phyloP scores from a whole-genome alignment of 2,329 filamentous ascomycete species.

The Colletotrichum shisoi region DNA sequence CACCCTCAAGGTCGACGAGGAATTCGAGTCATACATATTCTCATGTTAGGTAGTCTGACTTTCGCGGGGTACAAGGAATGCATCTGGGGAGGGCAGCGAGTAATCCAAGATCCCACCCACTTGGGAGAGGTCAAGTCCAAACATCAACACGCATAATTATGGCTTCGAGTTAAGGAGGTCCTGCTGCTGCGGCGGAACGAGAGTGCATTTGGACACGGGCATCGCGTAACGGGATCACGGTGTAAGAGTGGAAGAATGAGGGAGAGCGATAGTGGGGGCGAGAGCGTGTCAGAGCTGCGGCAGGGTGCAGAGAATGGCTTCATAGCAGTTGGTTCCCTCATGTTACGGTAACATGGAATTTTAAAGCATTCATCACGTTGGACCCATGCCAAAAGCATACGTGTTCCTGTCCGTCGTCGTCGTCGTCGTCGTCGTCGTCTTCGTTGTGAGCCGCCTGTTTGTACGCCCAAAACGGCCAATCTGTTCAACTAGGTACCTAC shows the following conservation, averaged over 20 bases:
- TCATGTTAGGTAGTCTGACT: slow-evolving; percentile 32
- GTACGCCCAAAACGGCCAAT: neutral
- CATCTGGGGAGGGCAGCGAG: slow-evolving; percentile 28
- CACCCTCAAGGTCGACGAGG: slow-evolving; percentile 21
- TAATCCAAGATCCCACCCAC: slow-evolving; percentile 26
- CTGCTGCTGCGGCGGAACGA: neutral
- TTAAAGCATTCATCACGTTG: slow-evolving; percentile 10
- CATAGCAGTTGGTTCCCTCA: slow-evolving; percentile 8
- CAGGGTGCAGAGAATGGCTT: slow-evolving; percentile 22
- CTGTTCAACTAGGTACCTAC: slow-evolving; percentile 21
- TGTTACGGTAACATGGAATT: slow-evolving; percentile 15
- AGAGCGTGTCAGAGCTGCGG: slow-evolving; percentile 3
- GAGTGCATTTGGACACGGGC: neutral
- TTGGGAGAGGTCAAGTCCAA: slow-evolving; percentile 17
- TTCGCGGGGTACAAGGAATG: slow-evolving; percentile 17
- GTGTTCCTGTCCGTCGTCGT: neutral
- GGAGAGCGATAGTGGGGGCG: no score
- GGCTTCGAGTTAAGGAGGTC: neutral
- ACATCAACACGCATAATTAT: slow-evolving; percentile 8
- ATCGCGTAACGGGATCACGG: neutral
- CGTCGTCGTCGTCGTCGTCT: neutral
- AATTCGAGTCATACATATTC: slow-evolving; percentile 29
- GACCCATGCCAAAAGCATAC: slow-evolving; percentile 7
- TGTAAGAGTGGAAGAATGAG: no score
- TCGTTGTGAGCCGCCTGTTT: neutral